Conservation (phyloP, 495 filamentous ascomycete species). For the Hypoxylon fuscum region DNA sequence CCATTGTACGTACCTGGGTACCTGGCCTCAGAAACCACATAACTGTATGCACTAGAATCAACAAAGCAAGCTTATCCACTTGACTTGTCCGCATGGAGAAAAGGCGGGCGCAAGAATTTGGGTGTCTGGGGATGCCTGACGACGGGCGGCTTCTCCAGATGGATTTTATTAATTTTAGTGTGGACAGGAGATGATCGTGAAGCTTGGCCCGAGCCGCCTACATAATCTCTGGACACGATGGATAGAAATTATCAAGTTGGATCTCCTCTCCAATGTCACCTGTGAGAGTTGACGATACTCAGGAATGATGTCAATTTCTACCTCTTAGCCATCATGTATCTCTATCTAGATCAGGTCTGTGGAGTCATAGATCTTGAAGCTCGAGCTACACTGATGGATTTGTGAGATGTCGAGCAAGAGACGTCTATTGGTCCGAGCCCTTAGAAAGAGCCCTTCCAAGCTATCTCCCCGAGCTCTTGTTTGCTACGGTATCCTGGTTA, state of each 20-base stretch:
- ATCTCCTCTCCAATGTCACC: no score
- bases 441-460: conserved; percentile 18
- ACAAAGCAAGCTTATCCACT: conserved; percentile 28
- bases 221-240: conserved; percentile 7
- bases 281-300: conserved; percentile 8
- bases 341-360: conserved; percentile 11
- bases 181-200: conserved; percentile 34
- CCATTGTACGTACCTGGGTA: conserved; percentile 10
- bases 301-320: conserved; percentile 22
- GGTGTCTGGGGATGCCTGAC: conserved; percentile 39
- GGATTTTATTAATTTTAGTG: conserved; percentile 35
- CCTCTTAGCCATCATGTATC: conserved; percentile 23
- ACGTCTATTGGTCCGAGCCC: conserved; percentile 31
- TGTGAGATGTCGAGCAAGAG: conserved; percentile 20
- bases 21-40: conserved; percentile 9
- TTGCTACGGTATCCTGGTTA: conserved; percentile 32
- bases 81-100: conserved; percentile 30
- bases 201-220: conserved; percentile 39
- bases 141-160: conserved; percentile 26
- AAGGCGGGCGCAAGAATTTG: conserved; percentile 21
- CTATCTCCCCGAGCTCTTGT: conserved; percentile 26
- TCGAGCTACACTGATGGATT: conserved; percentile 8
- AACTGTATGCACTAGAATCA: conserved; percentile 13
- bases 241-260: no score
- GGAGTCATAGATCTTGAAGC: conserved; percentile 29